Percentiles rank a stretch among this genome's conserved stretches.
phyloP scores from a whole-genome alignment of 805 yeast species.

The Metschnikowia shivogae region DNA sequence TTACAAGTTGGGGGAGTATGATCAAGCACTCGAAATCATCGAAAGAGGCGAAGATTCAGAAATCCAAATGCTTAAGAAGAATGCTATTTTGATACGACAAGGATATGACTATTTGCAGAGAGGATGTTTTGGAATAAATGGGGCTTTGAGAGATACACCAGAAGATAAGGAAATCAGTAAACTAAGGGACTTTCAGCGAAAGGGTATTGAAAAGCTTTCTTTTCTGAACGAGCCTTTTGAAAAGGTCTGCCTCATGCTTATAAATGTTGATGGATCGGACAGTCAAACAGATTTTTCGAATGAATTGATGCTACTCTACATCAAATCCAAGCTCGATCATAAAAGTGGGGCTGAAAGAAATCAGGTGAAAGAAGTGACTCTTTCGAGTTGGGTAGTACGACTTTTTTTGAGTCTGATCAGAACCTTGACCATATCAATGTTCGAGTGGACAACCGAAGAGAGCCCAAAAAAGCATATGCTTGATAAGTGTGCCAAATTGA shows the following conservation, averaged over 20 bases:
- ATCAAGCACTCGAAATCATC: constrained; percentile 51
- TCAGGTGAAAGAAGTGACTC: constrained; percentile 36
- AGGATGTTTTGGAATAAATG: constrained; percentile 14
- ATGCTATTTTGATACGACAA: constrained; percentile 48
- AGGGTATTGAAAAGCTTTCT: constrained; percentile 48
- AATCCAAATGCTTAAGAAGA: constrained; percentile 19
- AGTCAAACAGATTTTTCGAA: constrained; percentile 19
- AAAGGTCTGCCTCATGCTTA: constrained; percentile 54
- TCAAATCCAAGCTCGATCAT: constrained; percentile 27
- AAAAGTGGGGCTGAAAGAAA: constrained; percentile 25
- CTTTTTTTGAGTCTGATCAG: constrained; percentile 44
- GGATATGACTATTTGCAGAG: constrained; percentile 45
- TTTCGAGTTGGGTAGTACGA: constrained; percentile 67
- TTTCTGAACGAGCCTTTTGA: constrained; percentile 65
- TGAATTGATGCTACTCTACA: constrained; percentile 30
- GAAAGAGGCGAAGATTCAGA: constrained; percentile 1
- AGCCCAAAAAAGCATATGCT: background rate
- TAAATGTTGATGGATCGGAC: constrained; percentile 14
- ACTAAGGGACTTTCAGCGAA: constrained; percentile 6
- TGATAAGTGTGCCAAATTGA: background rate
- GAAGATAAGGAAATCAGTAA: constrained; percentile 4
- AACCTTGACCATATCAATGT: background rate
- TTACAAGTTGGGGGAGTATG: constrained; percentile 39
- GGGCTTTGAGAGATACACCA: background rate
- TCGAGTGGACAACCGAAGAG: background rate